Base-by-base conservation (phyloP, 2,329 filamentous ascomycete species). In the Fusarium sp. region DNA sequence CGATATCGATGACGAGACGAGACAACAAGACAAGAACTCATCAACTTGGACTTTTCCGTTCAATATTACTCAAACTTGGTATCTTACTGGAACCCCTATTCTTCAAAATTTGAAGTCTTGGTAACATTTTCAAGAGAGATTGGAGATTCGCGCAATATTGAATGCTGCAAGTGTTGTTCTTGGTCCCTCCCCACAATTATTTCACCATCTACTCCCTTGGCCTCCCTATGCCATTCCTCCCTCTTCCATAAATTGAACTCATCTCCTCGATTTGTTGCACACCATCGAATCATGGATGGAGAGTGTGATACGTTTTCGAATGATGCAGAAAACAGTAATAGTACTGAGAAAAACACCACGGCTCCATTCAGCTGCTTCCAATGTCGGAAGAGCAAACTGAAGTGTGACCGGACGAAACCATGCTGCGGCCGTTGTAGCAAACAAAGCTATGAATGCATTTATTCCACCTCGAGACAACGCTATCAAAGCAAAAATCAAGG, bases 321-420 rank as follows among this genome's bases (percentile, higher is more conserved):
- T 20, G 11, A 6, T 7, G 13, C 6, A 6, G 5, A 15, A 1
- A 15, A 15, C 3, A 4, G 2, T 2, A 14, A 22, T 11, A 10
- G 11, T 13, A 3, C 9, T 10, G 24, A 49, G 4, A 11, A 4
- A 17, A 34, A 3, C 3, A 2, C 18, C 2, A 20, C 3, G 9
- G 39, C 61, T 5, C 44, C 44, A 8, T 64, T 64, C 28, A 64
- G 59, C 8, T 64, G 61, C 22, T 28, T 64, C 18, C 33, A 38
- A 13, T 64, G 61, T 36, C 61, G 59, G 18, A 58, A 45, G 33
- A 64, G 61, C 39, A 64, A 64, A 18, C 7, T 64, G 22, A 64
- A 46, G 5, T 64, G 61, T 44, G 61, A 64, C 7, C 61, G 61
- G 11, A 42, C 7, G 24, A 58, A 28, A 13, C 61, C 59, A 15